Base-by-base conservation (phyloP, 2,329 filamentous ascomycete genomes). In the Achaetomium macrosporum region DNA sequence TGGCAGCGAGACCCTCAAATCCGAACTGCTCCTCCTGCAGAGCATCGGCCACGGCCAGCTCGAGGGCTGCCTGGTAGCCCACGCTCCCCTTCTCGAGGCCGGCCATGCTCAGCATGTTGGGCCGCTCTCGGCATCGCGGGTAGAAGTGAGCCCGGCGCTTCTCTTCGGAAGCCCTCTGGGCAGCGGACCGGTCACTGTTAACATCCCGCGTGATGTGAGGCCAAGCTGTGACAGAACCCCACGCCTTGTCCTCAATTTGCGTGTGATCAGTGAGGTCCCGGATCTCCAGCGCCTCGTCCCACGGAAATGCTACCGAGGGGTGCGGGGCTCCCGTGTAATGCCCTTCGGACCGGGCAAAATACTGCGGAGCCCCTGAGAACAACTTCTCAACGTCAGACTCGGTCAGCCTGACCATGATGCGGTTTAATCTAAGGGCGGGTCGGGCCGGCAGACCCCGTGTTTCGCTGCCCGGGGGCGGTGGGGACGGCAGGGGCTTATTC, bases 281-380 rank as follows among this genome's bases (percentile, higher is more conserved):
- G 59, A 84, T 81, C 59, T 76, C 71, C 53, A 85, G 67, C 57
- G 77, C 73, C 57, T 80, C 76, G 65, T 88, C 81, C 77, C 83
- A 87, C 1, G 84, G 84, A 64, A 83, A 88, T 36, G 81, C 79
- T 29, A 84, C 82, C 45, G 75, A 81, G 19, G 84, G 83, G 60
- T 82, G 77, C 19, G 79, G 79, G 36, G 81, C 78, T 47, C 76
- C 81, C 54, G 76, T 77, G 64, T 75, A 79, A 65, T 83, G 78
- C 37, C 79, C 78, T 60, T 82, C 77, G 53, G 75, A 77, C 48
- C 79, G 76, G 59, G 81, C 77, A 66, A 82, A 83, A 71, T 85
- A 88, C 65, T 87, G 84, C 57, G 85, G 85, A 41, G 85, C 85
- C n/a, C 85, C 85, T 25, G 84, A 86, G 72, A 88, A 89, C 62